Conservation (phyloP, 331 rosid species). For the Quercus lobata region DNA sequence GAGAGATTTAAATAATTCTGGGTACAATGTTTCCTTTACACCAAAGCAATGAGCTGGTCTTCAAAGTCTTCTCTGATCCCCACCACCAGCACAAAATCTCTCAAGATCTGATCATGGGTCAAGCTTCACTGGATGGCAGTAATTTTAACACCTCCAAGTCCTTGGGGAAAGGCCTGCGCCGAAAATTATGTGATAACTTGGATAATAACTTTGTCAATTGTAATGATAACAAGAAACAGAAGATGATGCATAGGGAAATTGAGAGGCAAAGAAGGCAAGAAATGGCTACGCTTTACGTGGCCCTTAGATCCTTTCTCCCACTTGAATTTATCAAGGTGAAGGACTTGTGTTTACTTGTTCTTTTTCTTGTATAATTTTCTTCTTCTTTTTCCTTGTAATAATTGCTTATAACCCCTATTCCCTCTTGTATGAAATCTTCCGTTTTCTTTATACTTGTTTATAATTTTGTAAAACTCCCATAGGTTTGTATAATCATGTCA, state of each 20-base stretch:
- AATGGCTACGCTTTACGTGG: constrained; percentile 49
- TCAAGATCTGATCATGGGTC: constrained; percentile 43
- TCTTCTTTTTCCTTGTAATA: too few relatives aligned
- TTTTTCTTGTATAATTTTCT: background rate
- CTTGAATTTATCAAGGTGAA: constrained; percentile 56
- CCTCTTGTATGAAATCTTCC: background rate
- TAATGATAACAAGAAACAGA: constrained; percentile 30
- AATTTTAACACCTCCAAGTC: constrained; percentile 4
- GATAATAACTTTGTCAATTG: background rate
- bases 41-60: constrained; percentile 59
- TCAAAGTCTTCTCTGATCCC: constrained; percentile 45
- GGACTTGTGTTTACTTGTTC: background rate
- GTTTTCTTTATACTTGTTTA: background rate
- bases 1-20: background rate
- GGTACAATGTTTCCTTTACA: constrained; percentile 58
- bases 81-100: constrained; percentile 37
- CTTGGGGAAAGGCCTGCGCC: constrained; percentile 1
- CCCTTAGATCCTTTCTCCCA: constrained; percentile 69
- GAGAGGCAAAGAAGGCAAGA: constrained; percentile 74
- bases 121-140: constrained; percentile 28
- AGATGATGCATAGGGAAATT: constrained; percentile 49
- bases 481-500: background rate
- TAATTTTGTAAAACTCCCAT: background rate
- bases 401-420: background rate
- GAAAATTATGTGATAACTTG: background rate